Conservation (phyloP, 768 basidiomycete species). For the Tricholoma saponaceum region DNA sequence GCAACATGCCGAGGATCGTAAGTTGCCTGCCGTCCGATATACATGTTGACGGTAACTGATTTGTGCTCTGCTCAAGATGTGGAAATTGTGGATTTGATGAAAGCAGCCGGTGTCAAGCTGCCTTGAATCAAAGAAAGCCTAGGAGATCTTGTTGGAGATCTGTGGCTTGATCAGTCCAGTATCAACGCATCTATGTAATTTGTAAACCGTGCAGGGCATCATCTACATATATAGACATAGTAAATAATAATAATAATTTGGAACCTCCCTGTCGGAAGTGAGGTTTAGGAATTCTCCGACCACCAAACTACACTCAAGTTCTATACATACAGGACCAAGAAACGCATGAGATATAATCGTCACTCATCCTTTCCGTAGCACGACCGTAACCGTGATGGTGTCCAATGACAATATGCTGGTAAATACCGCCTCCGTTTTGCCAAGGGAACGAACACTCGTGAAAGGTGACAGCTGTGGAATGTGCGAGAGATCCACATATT, state of each 20-base stretch:
- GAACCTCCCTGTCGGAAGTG: no score
- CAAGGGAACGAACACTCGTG: background rate
- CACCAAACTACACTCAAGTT: no score
- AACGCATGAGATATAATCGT: no score
- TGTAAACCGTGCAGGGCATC: no score
- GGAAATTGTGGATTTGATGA: constrained; percentile 47
- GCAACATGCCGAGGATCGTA: constrained; percentile 62
- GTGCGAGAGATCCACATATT: background rate
- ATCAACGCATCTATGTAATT: no score
- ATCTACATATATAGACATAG: no score
- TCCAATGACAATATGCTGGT: background rate
- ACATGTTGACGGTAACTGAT: background rate
- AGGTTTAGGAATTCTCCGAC: no score
- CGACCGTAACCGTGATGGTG: background rate
- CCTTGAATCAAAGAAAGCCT: no score
- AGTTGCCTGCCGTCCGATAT: constrained; percentile 24
- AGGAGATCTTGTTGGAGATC: background rate
- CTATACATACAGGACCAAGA: no score
- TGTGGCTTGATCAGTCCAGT: no score
- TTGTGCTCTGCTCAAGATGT: constrained; percentile 31
- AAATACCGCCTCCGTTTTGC: background rate
- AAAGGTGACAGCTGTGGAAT: background rate
- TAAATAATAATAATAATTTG: no score
- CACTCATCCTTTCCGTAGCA: constrained; percentile 8
- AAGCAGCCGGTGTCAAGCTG: constrained; percentile 33